Evolutionary conservation across 257 asterid species (phyloP).

Genomic region (Nicotiana knightiana): DNA sequence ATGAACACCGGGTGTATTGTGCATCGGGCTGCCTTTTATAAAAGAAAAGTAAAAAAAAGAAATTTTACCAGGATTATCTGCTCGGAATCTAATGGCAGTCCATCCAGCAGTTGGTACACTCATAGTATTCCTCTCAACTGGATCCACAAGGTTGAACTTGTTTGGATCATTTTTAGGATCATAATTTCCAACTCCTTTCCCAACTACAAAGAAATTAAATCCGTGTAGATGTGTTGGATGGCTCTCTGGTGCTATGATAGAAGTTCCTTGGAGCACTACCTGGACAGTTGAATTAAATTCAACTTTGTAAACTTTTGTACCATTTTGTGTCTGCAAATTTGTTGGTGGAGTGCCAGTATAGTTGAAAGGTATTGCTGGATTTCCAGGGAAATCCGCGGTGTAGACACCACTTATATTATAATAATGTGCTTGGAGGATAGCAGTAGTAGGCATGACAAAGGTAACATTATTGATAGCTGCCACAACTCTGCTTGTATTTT

Average conservation of each 20-base stretch:
- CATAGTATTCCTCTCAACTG: slow-evolving; percentile 62
- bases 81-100: slow-evolving; percentile 60
- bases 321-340: slow-evolving; percentile 50
- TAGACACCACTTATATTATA: slow-evolving; percentile 48
- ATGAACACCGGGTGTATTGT: too few relatives aligned
- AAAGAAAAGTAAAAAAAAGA: neutral
- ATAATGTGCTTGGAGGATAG: slow-evolving; percentile 63
- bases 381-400: slow-evolving; percentile 58
- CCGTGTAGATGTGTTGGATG: slow-evolving; percentile 77
- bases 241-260: slow-evolving; percentile 67
- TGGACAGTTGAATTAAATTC: slow-evolving; percentile 56
- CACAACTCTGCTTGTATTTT: slow-evolving; percentile 40
- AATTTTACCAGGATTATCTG: slow-evolving; percentile 69
- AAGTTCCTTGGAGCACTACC: slow-evolving; percentile 60
- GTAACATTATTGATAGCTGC: slow-evolving; percentile 57
- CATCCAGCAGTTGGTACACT: slow-evolving; percentile 73
- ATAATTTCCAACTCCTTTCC: slow-evolving; percentile 55
- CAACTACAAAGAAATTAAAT: slow-evolving; percentile 49
- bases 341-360: slow-evolving; percentile 59
- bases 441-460: slow-evolving; percentile 63
- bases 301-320: slow-evolving; percentile 52
- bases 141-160: slow-evolving; percentile 60
- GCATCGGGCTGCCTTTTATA: too few relatives aligned
- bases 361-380: slow-evolving; percentile 50
- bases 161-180: slow-evolving; percentile 47